Conservation (phyloP, 73 alveolate species). For the Paramecium bursaria region DNA sequence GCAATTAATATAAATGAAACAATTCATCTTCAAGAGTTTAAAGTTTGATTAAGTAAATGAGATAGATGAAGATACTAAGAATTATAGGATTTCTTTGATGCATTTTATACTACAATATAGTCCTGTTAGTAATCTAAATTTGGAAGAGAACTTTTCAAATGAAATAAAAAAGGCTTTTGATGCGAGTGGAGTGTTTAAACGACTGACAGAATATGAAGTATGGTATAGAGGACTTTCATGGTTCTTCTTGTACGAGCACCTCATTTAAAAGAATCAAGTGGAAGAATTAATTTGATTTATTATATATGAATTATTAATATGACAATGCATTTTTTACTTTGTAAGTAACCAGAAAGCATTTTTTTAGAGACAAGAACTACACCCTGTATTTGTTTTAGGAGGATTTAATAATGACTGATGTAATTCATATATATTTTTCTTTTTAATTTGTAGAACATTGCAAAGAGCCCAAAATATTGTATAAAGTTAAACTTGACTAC, state of each 20-base stretch:
- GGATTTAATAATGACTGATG: conserved; percentile 56
- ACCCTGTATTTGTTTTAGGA: conserved; percentile 29
- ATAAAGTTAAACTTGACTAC: conserved; percentile 53
- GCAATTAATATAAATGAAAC: background rate
- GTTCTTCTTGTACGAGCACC: no score
- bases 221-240: conserved; percentile 62
- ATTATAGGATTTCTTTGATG: conserved; percentile 4
- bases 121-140: background rate
- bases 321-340: conserved; percentile 40
- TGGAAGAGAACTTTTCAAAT: background rate
- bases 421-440: background rate
- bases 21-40: no score
- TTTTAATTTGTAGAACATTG: conserved; percentile 4
- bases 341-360: conserved; percentile 47
- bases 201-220: background rate
- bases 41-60: background rate
- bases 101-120: conserved; percentile 19
- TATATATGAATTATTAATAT: no score
- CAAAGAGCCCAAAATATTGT: conserved; percentile 15
- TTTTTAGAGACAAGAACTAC: conserved; percentile 38
- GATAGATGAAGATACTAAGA: background rate
- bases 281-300: no score
- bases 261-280: no score
- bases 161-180: background rate
- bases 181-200: background rate